Base-by-base conservation (phyloP, 176 grass and related monocot species). In the Avena atlantica region DNA sequence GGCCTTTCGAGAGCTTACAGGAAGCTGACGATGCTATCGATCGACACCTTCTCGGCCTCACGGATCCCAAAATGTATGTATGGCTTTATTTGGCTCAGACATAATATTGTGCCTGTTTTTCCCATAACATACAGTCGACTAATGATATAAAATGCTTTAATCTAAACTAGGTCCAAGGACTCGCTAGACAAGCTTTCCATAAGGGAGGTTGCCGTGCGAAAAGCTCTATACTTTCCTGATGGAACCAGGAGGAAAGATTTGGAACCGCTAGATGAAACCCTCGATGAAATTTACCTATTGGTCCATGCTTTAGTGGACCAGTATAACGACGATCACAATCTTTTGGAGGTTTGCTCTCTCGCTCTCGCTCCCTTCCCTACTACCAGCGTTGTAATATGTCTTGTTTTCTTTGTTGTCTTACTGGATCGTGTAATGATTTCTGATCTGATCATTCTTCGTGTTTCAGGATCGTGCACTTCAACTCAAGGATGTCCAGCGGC, bases 161-260 rank as follows among this genome's bases (percentile, higher is more conserved):
- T 49, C 44, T 74, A 49, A 49, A 49, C n/a, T 74, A 74, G 70
- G 70, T 74, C 44, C 70, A 64, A 4, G 12, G 12, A 27, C 4
- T 64, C 61, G 27, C 8, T 74, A 49, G 44, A 48, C 12, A 47
- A 4, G n/a, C 44, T 74, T 47, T 74, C 42, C 42, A 1, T 21
- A 23, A 25, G 4, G 2, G 70, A 74, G 70, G 12, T n/a, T 49
- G n/a, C 11, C 12, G 45, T 47, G 12, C n/a, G 70, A 4, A 6
- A 13, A 23, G 12, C 70, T 74, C 70, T 74, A 12, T 74, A 74
- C n/a, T 7, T 11, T 11, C 70, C 70, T 74, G 70, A 74, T 74
- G 70, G 70, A 2, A 74, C 64, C 7, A 67, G 64, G 27, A 67
- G 5, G 64, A 34, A 16, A 15, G 31, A 27, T 67, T 64, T 64